Conservation (phyloP, 805 yeast species). For the Starmera amethionina region DNA sequence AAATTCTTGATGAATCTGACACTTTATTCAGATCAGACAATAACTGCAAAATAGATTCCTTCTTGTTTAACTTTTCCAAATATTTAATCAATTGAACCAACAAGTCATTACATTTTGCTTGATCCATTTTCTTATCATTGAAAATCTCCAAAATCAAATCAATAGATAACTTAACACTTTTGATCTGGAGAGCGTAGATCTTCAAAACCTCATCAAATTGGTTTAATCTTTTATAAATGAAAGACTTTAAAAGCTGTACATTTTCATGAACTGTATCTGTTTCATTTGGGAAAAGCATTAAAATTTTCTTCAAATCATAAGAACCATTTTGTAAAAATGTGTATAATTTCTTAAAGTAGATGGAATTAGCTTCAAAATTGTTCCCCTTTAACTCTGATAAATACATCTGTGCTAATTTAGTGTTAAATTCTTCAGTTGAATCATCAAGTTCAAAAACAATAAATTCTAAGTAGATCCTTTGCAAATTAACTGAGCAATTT, state of each 20-base stretch:
- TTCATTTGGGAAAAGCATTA: slow-evolving; percentile 20
- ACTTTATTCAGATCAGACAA: slow-evolving; percentile 11
- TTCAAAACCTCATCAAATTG: slow-evolving; percentile 56
- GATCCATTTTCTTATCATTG: slow-evolving; percentile 14
- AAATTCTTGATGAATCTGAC: slow-evolving; percentile 39
- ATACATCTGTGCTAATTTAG: slow-evolving; percentile 35
- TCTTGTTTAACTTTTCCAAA: slow-evolving; percentile 23
- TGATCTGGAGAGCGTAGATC: slow-evolving; percentile 46
- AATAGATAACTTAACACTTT: slow-evolving; percentile 50
- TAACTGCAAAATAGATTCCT: slow-evolving; percentile 27
- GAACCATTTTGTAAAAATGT: slow-evolving; percentile 23
- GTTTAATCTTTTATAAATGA: slow-evolving; percentile 47
- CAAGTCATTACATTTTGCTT: slow-evolving; percentile 29
- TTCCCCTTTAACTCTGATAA: slow-evolving; percentile 19
- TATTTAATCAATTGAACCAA: slow-evolving; percentile 30
- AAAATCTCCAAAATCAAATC: slow-evolving; percentile 47
- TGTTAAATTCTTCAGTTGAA: slow-evolving; percentile 27
- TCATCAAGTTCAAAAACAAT: slow-evolving; percentile 32
- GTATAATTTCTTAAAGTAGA: slow-evolving; percentile 23
- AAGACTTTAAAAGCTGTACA: slow-evolving; percentile 37
- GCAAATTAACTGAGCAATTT: slow-evolving; percentile 16
- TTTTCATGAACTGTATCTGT: neutral
- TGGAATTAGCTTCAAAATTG: slow-evolving; percentile 3
- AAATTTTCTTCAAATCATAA: slow-evolving; percentile 27
- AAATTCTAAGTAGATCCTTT: slow-evolving; percentile 43